phyloP scores from a whole-genome alignment of 2,329 filamentous ascomycete species.

The Colletotrichum musicola region DNA sequence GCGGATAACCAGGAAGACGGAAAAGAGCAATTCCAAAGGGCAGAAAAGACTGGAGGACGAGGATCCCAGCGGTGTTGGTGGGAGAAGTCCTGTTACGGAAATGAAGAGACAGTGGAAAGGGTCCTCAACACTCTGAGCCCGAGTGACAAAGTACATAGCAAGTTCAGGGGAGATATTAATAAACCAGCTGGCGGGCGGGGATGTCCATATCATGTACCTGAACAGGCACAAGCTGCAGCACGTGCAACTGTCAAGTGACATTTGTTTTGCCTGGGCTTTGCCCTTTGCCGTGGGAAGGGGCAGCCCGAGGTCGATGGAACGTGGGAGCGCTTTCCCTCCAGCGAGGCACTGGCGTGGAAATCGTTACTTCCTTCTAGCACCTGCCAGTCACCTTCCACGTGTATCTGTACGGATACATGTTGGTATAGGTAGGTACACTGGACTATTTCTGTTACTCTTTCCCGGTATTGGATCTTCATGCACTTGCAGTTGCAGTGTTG shows the following conservation, averaged over 20 bases:
- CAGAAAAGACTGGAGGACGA: neutral
- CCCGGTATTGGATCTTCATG: neutral
- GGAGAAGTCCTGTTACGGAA: neutral
- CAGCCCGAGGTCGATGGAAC: too few species aligned
- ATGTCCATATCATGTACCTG: neutral
- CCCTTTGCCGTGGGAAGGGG: too few species aligned
- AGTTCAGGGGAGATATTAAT: constrained; percentile 15
- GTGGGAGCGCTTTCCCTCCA: too few species aligned
- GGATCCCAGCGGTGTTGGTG: neutral
- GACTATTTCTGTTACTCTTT: neutral
- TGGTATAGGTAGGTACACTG: neutral
- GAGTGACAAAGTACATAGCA: neutral
- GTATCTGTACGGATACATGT: neutral
- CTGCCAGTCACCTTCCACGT: neutral
- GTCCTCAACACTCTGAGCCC: neutral
- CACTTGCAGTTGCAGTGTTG: constrained; percentile 12
- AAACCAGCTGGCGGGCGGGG: neutral
- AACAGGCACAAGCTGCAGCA: neutral
- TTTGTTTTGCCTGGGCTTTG: neutral
- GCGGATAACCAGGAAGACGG: neutral
- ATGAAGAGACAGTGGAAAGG: neutral
- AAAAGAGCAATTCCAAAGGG: neutral
- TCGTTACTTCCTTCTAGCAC: too few species aligned
- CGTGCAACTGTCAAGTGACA: neutral
- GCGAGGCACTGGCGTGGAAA: too few species aligned